Percentiles rank a stretch among this genome's conserved stretches.
Conservation (phyloP, 371 early-diverging fungal species). For the Mortierella sp. region DNA sequence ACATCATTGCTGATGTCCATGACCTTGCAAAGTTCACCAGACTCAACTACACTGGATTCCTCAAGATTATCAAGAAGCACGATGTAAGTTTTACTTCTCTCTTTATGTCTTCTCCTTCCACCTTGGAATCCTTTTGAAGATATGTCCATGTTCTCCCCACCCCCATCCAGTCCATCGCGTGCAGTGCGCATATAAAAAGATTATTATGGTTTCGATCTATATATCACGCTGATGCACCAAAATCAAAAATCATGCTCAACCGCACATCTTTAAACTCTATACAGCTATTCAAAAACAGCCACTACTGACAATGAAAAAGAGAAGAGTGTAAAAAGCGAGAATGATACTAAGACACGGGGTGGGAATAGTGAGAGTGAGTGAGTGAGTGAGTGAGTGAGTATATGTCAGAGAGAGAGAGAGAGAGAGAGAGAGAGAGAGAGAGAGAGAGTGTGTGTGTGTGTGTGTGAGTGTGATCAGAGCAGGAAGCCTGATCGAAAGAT, state of each 20-base stretch:
- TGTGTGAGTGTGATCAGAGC: no score
- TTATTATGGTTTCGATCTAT: constrained; percentile 16
- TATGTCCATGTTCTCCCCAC: no score
- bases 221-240: neutral
- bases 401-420: no score
- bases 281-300: no score
- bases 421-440: no score
- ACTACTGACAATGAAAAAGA: no score
- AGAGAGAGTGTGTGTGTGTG: no score
- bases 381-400: neutral
- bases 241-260: no score
- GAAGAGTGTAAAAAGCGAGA: neutral
- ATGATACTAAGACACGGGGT: no score
- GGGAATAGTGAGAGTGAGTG: no score
- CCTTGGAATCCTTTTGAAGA: constrained; percentile 3
- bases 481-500: no score
- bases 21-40: constrained; percentile 93
- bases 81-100: constrained; percentile 65
- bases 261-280: no score
- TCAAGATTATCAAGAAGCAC: constrained; percentile 98
- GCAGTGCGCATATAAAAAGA: neutral
- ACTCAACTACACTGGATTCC: constrained; percentile 96
- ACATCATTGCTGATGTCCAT: constrained; percentile 89
- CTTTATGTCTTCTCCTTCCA: constrained; percentile 2
- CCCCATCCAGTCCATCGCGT: neutral